Conservation (phyloP, 1,284 basidiomycete genomes). For the Athelia sp. region DNA sequence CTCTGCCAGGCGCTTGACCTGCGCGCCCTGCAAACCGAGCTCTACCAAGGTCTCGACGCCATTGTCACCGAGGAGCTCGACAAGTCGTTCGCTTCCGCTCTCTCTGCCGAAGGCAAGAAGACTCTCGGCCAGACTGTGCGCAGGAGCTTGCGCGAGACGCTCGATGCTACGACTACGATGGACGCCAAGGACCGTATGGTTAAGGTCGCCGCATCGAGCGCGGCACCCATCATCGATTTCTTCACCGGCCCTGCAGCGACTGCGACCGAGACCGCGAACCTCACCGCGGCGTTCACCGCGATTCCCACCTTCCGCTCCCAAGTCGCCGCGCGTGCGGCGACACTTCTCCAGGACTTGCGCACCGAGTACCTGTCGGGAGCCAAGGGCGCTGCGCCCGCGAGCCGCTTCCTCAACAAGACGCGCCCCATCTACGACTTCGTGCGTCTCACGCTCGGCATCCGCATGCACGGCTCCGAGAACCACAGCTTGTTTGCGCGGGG, state of each 20-base stretch:
- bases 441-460: conserved; percentile 57
- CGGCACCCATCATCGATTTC: conserved; percentile 56
- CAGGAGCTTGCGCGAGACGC: conserved; percentile 39
- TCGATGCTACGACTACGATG: conserved; percentile 68
- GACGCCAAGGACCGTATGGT: conserved; percentile 63
- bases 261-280: conserved; percentile 13
- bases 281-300: conserved; percentile 21
- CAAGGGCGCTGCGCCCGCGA: conserved; percentile 57
- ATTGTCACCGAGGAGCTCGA: conserved; percentile 50
- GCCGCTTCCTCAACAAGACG: conserved; percentile 57
- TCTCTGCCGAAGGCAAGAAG: conserved; percentile 27
- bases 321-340: conserved; percentile 40
- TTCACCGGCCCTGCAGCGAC: conserved; percentile 34
- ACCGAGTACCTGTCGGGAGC: conserved; percentile 48
- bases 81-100: conserved; percentile 33
- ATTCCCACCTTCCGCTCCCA: conserved; percentile 49
- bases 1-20: conserved; percentile 82
- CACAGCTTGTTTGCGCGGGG: conserved; percentile 48
- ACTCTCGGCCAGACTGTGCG: conserved; percentile 31
- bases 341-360: conserved; percentile 45
- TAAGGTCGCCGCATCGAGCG: conserved; percentile 59
- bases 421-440: conserved; percentile 68
- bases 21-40: conserved; percentile 65
- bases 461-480: conserved; percentile 77
- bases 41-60: conserved; percentile 44